Conservation (phyloP, 1,284 basidiomycete species). For the Cryptococcus neoformans region DNA sequence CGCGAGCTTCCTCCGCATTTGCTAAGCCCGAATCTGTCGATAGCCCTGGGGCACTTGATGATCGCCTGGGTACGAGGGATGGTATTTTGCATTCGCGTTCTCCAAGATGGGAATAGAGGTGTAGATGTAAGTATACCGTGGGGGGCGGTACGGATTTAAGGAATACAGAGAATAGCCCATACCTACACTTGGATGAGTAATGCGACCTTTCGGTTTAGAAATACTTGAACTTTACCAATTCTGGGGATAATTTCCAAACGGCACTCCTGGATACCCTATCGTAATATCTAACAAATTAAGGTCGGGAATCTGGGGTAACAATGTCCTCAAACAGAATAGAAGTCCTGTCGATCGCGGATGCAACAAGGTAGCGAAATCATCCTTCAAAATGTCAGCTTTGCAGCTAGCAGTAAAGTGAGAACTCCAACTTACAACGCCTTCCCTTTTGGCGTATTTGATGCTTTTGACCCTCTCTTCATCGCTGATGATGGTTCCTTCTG, state of each 20-base stretch:
- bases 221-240: conserved; percentile 26
- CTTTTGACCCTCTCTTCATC: conserved; percentile 76
- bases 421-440: conserved; percentile 49
- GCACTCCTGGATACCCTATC: conserved; percentile 78
- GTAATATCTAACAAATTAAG: conserved; percentile 85
- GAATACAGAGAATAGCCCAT: conserved; percentile 83
- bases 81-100: conserved; percentile 22
- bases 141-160: conserved; percentile 79
- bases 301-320: conserved; percentile 70
- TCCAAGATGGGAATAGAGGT: conserved; percentile 61
- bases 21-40: conserved; percentile 43
- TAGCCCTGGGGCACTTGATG: conserved; percentile 8
- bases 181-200: conserved; percentile 12
- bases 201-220: too few species aligned
- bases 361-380: conserved; percentile 73
- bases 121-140: conserved; percentile 78
- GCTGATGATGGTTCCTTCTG: conserved; percentile 88
- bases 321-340: conserved; percentile 75
- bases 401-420: not conserved
- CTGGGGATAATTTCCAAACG: conserved; percentile 49
- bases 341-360: conserved; percentile 89
- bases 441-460: conserved; percentile 59
- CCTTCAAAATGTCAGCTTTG: conserved; percentile 49
- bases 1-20: conserved; percentile 62
- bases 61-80: conserved; percentile 15